Evolutionary conservation across 129 eudicot species (phyloP), one percentile per base, ranked within the genome.

Genomic region (Cynara cardunculus): DNA sequence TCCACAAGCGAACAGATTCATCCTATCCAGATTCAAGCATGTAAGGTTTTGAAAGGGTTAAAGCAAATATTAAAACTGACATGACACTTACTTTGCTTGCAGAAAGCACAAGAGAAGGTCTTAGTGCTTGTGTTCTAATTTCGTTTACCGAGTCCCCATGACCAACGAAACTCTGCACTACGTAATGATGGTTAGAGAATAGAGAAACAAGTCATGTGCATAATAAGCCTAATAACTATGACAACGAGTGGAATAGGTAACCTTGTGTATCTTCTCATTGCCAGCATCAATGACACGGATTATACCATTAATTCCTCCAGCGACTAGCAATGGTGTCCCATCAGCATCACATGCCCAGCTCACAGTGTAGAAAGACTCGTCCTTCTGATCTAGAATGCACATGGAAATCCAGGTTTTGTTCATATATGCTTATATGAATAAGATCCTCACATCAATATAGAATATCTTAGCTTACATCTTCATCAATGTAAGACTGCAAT

Each of bases 1-100:
- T 96, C 99, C 99, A 96, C 56, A 96, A 85, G 62, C 99, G 97
- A 81, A 96, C 99, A 67, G 99, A 93, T 88, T 96, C 99, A 91
- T 96, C 99, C 99, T 96, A 85, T 53, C 44, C 73, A 67, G 81
- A 75, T 73, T 34, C 39, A 49, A 46, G 65, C 70, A 66, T 22
- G 31, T 75, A 67, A 75, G 28, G 28, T 30, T 62, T 72, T 76
- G 35, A 31, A 0, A 32, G 22, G 32, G 19, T 25, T n/a, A 70
- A 71, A 28, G 1, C 12, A 61, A 8, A 16, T 13, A 27, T n/a
- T 27, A 32, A 77, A 69, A 37, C 25, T 9, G 64, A 19, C 28
- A 74, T 7, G 21, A 46, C 28, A 78, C 95, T 88, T 77, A 92
- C 99, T 87, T 96, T 96, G 86, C 98, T 90, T 77, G 99, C 99